These are phyloP conservation scores for Aspergillus sclerotialis DNA, from an alignment of 2,329 filamentous ascomycete species.

Conservation along the genomic window DNA sequence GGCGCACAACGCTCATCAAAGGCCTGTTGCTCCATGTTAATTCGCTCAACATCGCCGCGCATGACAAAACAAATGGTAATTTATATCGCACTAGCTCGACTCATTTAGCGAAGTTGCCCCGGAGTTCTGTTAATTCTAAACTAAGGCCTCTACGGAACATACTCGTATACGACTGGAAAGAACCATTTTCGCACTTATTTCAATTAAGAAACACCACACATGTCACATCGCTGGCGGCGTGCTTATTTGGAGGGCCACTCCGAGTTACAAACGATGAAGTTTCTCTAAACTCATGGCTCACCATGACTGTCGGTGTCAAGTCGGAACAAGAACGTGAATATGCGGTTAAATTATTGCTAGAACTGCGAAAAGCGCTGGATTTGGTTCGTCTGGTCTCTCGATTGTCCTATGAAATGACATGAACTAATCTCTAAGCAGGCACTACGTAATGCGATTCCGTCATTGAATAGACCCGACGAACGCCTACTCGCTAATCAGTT, in stretches of 20 bases:
- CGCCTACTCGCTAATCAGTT: too few relatives aligned
- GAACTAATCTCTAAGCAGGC: too few relatives aligned
- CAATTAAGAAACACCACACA: conserved; percentile 25
- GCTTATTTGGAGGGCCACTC: conserved; percentile 20
- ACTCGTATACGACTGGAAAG: conserved; percentile 3
- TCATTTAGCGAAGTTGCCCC: too few relatives aligned
- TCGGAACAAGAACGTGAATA: conserved; percentile 1
- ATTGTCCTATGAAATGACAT: too few relatives aligned
- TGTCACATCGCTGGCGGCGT: conserved; percentile 18
- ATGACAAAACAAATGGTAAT: conserved; percentile 11
- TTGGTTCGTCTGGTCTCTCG: conserved; percentile 8
- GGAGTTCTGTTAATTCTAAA: conserved; percentile 1
- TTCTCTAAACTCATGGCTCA: conserved; percentile 31
- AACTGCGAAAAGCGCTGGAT: conserved; percentile 29
- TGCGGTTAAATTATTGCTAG: conserved; percentile 21
- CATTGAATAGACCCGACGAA: too few relatives aligned
- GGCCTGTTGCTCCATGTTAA: conserved; percentile 40
- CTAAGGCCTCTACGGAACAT: conserved; percentile 3
- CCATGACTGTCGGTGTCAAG: conserved; percentile 16
- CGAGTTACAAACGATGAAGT: conserved; percentile 12
- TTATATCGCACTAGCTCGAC: not conserved
- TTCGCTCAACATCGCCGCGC: conserved; percentile 40
- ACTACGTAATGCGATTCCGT: too few relatives aligned
- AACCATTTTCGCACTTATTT: conserved; percentile 7
- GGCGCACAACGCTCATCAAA: conserved; percentile 38